Evolutionary conservation across 2,329 filamentous ascomycete genomes (phyloP).

Genomic region (Fusarium sp.): DNA sequence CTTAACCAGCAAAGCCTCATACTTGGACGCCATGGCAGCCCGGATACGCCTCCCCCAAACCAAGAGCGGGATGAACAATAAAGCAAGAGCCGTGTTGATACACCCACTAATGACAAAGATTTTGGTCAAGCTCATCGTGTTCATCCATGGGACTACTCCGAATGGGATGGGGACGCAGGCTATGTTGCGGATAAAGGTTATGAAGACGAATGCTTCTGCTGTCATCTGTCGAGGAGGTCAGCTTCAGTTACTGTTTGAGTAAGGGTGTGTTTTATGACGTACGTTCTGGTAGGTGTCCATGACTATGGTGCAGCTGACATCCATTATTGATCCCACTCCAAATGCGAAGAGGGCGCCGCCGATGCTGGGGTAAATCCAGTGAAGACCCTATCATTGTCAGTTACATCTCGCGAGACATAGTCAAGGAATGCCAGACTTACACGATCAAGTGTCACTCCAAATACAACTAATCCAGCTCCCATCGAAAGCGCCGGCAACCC

Average conservation of each 20-base stretch:
- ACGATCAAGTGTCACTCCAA: not conserved
- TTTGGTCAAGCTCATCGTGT: not conserved
- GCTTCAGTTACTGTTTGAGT: no score
- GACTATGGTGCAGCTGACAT: constrained; percentile 45
- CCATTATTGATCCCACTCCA: constrained; percentile 47
- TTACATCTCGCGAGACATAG: not conserved
- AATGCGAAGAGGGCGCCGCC: constrained; percentile 48
- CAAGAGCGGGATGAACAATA: constrained; percentile 35
- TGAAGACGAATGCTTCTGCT: not conserved
- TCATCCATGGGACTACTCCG: not conserved
- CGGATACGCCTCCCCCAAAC: constrained; percentile 41
- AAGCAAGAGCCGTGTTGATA: constrained; percentile 27
- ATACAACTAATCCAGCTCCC: not conserved
- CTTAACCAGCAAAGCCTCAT: constrained; percentile 13
- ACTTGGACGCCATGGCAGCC: not conserved
- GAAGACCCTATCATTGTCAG: constrained; percentile 46
- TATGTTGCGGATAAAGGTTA: not conserved
- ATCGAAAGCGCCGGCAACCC: not conserved
- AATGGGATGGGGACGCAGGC: not conserved
- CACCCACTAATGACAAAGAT: constrained; percentile 8
- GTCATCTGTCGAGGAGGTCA: not conserved
- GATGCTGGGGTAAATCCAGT: constrained; percentile 50
- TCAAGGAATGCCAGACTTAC: not conserved
- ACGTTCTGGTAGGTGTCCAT: constrained; percentile 45
- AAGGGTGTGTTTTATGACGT: not conserved